Evolutionary conservation across 2,329 filamentous ascomycete species (phyloP).

Genomic region (Macrophomina phaseolina): DNA sequence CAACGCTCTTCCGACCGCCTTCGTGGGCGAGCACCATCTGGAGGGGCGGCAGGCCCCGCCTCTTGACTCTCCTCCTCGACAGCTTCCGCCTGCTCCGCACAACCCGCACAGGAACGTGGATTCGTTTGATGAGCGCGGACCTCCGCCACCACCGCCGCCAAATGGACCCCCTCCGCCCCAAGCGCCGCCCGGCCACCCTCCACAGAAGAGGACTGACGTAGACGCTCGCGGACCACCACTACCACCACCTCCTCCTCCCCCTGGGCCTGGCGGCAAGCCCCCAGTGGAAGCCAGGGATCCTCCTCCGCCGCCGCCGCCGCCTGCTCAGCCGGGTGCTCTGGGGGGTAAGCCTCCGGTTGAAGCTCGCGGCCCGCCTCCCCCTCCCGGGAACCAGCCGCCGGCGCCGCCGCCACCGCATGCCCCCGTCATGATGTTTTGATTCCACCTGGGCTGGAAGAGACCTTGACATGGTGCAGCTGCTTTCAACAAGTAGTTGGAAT

Average conservation of each 20-base stretch:
- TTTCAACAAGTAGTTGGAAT: background rate
- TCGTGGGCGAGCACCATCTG: background rate
- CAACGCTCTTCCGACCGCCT: background rate
- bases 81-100: background rate
- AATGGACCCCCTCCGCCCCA: background rate
- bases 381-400: background rate
- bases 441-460: background rate
- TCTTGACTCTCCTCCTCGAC: background rate
- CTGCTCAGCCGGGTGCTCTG: no score
- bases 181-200: background rate
- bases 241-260: background rate
- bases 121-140: background rate
- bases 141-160: background rate
- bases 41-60: background rate
- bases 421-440: background rate
- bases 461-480: background rate
- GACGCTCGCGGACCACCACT: background rate
- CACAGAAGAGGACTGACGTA: background rate
- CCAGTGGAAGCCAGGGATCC: background rate
- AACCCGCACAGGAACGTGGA: background rate
- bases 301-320: background rate
- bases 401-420: background rate
- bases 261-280: background rate
- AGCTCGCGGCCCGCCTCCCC: background rate
- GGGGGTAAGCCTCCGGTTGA: background rate